Evolutionary conservation across 805 yeast species (phyloP).

Genomic region (Wickerhamiella siamensis): DNA sequence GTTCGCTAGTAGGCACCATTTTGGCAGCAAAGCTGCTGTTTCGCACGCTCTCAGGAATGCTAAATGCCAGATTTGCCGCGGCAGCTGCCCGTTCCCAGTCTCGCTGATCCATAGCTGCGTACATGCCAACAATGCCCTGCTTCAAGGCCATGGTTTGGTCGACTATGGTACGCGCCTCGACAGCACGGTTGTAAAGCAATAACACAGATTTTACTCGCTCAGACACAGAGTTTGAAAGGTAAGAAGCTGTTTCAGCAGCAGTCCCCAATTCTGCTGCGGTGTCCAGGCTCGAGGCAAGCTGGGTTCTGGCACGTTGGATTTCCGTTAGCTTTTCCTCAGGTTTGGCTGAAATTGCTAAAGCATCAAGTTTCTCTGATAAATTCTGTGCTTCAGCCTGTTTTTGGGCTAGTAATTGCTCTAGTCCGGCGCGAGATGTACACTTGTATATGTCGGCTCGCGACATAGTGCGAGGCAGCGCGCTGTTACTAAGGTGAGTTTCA

Average conservation of each 20-base stretch:
- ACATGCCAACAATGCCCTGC: constrained; percentile 46
- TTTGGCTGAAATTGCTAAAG: neutral
- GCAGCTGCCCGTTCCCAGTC: constrained; percentile 71
- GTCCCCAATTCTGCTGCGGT: constrained; percentile 8
- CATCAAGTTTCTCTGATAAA: neutral
- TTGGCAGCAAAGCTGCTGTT: constrained; percentile 59
- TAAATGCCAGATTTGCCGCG: constrained; percentile 40
- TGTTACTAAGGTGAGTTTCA: too few species aligned
- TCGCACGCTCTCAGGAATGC: constrained; percentile 39
- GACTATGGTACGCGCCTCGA: constrained; percentile 48
- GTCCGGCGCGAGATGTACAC: neutral
- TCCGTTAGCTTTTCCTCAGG: constrained; percentile 3
- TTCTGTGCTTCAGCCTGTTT: neutral
- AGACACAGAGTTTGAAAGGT: constrained; percentile 5
- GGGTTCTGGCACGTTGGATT: constrained; percentile 7
- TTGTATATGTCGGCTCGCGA: too few species aligned
- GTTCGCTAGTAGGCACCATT: constrained; percentile 73
- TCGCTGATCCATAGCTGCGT: constrained; percentile 49
- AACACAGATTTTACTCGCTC: constrained; percentile 9
- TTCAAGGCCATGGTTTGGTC: constrained; percentile 51
- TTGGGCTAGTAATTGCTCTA: neutral
- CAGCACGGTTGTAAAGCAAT: constrained; percentile 31
- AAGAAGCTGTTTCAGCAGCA: constrained; percentile 9
- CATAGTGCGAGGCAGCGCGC: too few species aligned
- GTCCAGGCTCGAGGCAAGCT: constrained; percentile 6